Evolutionary conservation across 140 eudicot genomes (phyloP), one percentile per base, ranked within the genome.

Genomic region (Oenanthe javanica): DNA sequence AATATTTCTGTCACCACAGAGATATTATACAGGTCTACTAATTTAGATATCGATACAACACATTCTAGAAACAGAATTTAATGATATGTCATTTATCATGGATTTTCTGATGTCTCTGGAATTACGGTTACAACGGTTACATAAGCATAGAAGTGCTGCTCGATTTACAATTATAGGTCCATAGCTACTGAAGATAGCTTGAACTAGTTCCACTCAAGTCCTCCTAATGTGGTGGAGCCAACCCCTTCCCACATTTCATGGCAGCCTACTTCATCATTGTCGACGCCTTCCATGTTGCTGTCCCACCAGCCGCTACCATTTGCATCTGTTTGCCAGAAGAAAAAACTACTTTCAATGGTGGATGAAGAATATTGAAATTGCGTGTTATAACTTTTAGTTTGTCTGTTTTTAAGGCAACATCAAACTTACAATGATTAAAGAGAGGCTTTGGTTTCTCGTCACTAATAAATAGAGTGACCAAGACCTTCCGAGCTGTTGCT

Each of bases 231-330:
- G 21, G 97, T 86, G 0, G 93, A 84, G 27, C 97, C 97, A 61
- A 92, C 86, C 16, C 99, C 99, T 81, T 95, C 98, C 99, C 98
- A 95, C 59, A 85, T 88, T 57, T 95, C 98, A 52, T 78, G 84
- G 88, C 80, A 80, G 0, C 98, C 98, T 15, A 95, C 97, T 86
- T 87, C 97, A 47, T 92, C 99, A 19, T 80, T 88, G 84, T 91
- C 99, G 23, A 95, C 87, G 18, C 99, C 99, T 91, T 86, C 99
- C 97, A 90, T 90, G 79, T 89, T 87, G 67, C 83, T 77, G 77
- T 95, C 93, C 99, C 99, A 92, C 93, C 93, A 90, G 49, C 98
- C 98, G 55, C 95, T 86, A 11, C 98, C 99, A 81, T 89, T 88
- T 75, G 89, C 94, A 91, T 95, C 97, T 94, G 93, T 89, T 73